Base-by-base conservation (phyloP, 257 asterid species). In the Solanum pinnatisectum region DNA sequence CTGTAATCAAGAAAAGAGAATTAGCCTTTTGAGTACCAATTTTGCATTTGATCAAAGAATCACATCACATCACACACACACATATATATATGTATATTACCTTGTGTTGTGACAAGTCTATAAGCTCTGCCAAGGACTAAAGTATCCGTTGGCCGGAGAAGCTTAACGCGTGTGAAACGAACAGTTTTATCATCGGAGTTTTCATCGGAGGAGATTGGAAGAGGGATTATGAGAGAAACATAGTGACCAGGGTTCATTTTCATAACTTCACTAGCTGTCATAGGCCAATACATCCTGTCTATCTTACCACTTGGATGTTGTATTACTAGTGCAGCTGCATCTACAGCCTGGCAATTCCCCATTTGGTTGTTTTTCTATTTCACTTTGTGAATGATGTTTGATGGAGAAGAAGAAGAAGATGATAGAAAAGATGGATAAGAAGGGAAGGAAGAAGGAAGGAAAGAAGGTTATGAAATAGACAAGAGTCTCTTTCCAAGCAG, bases 301-400 rank as follows among this genome's bases (percentile, higher is more conserved):
- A 92, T 91, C 49, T 90, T 94, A 11, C 99, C 99, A 86, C 82
- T 87, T 0, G 98, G 99, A 88, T 95, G 98, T 76, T 96, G 99
- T 89, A 95, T 93, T 60, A 95, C 99, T 35, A 96, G 94, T 3
- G 96, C 98, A 12, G 99, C 99, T 2, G 98, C 98, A 86, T 95
- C 98, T 36, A 96, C 96, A 10, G 98, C 98, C 85, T 95, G 98
- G 86, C 99, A 96, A 76, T 95, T 96, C 73, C 99, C 99, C 98
- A 95, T 95, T 5, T 70, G 40, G 20, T 32, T 30, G 22, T 14
- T 84, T 87, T 74, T 1, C 74, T 25, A 59, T 27, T 10, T 23
- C 59, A 15, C 59, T 73, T 36, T 12, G 10, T 10, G 9, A 39
- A 79, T n/a, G 5, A 85, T 23, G 87, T 35, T 52, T 88, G 67